phyloP scores from a whole-genome alignment of 2,329 filamentous ascomycete species.

The Mollisiaceae sp. region DNA sequence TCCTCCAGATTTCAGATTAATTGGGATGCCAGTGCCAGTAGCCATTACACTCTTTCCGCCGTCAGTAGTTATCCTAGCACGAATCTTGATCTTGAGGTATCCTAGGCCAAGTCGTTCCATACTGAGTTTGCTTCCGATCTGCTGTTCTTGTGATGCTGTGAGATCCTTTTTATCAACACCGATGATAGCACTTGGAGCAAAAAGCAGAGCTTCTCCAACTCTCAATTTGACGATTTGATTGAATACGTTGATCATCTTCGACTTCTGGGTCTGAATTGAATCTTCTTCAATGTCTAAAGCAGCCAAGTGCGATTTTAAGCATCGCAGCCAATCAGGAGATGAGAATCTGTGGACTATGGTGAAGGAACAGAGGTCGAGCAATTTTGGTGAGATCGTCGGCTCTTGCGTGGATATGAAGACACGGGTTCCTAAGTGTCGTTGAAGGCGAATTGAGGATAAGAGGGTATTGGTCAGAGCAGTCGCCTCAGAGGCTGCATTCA shows the following conservation, averaged over 20 bases:
- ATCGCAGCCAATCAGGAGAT: slow-evolving; percentile 61
- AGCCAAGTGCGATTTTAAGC: slow-evolving; percentile 52
- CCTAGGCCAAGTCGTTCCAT: slow-evolving; percentile 38
- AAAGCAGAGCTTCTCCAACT: slow-evolving; percentile 55
- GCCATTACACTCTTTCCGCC: slow-evolving; percentile 49
- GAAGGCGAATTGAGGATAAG: slow-evolving; percentile 67
- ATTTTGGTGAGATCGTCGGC: slow-evolving; percentile 69
- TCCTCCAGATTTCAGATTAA: neutral
- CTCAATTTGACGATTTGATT: slow-evolving; percentile 52
- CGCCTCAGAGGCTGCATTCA: slow-evolving; percentile 62
- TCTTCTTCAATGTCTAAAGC: slow-evolving; percentile 43
- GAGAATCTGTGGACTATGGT: slow-evolving; percentile 76
- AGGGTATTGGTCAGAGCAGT: slow-evolving; percentile 65
- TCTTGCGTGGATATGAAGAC: slow-evolving; percentile 80
- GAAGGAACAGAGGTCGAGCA: slow-evolving; percentile 75
- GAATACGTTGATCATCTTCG: slow-evolving; percentile 44
- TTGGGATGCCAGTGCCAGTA: neutral
- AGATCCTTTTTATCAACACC: slow-evolving; percentile 16
- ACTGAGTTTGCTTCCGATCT: neutral
- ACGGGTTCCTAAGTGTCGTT: slow-evolving; percentile 71
- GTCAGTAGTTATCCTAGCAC: slow-evolving; percentile 49
- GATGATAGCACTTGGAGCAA: slow-evolving; percentile 52
- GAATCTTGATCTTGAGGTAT: slow-evolving; percentile 47
- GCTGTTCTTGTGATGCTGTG: neutral
- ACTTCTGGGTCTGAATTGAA: slow-evolving; percentile 29